Conservation (phyloP, 2,329 filamentous ascomycete genomes). For the Aspergillus piperis region DNA sequence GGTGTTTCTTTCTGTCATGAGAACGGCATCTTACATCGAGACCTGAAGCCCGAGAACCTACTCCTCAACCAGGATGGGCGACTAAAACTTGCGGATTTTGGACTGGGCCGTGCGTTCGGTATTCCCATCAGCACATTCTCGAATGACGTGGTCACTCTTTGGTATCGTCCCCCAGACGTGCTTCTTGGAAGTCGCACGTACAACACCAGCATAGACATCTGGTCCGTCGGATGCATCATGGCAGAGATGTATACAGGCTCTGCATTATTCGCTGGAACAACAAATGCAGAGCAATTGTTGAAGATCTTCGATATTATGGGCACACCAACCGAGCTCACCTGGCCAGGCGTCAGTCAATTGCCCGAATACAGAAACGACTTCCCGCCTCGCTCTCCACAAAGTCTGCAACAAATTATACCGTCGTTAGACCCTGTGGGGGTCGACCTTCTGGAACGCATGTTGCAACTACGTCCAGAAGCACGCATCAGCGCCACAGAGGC, state of each 20-base stretch:
- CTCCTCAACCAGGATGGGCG: constrained; percentile 88
- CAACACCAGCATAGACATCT: constrained; percentile 96
- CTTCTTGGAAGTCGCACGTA: constrained; percentile 87
- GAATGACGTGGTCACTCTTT: constrained; percentile 92
- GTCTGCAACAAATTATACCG: constrained; percentile 77
- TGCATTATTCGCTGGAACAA: constrained; percentile 88
- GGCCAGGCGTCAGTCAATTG: constrained; percentile 87
- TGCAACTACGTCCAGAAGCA: constrained; percentile 84
- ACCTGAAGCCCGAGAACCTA: constrained; percentile 92
- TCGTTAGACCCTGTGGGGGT: constrained; percentile 82
- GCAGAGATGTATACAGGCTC: constrained; percentile 95
- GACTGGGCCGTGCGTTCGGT: constrained; percentile 86
- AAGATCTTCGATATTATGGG: constrained; percentile 97
- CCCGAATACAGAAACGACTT: constrained; percentile 93
- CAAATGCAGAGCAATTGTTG: constrained; percentile 90
- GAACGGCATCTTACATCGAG: constrained; percentile 89
- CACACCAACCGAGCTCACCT: constrained; percentile 85
- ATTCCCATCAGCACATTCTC: constrained; percentile 97
- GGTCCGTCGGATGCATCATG: constrained; percentile 97
- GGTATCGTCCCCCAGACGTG: constrained; percentile 93
- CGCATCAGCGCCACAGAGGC: constrained; percentile 82
- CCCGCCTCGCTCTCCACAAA: constrained; percentile 86
- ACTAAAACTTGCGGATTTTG: constrained; percentile 90
- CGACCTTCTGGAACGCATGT: constrained; percentile 80
- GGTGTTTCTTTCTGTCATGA: constrained; percentile 97